Evolutionary conservation across 768 basidiomycete genomes (phyloP).

Genomic region (Mycena amicta): DNA sequence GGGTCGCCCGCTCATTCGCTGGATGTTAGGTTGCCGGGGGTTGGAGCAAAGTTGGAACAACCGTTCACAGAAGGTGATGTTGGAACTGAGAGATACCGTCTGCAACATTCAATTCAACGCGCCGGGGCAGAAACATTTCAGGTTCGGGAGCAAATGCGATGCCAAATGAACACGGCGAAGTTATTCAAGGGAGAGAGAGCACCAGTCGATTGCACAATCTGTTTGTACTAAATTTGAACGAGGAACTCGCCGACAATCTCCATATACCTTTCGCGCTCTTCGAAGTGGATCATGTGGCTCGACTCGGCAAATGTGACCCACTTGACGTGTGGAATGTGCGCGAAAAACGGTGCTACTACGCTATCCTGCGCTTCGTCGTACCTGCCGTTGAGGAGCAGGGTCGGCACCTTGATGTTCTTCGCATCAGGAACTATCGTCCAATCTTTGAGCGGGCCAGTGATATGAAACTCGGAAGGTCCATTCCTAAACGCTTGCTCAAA

Average conservation of each 20-base stretch:
- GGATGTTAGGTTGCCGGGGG: no score
- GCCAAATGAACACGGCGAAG: no score
- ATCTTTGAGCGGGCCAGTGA: conserved; percentile 34
- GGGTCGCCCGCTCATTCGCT: no score
- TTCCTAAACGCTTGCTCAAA: conserved; percentile 3
- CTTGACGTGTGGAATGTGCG: conserved; percentile 32
- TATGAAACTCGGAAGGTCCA: conserved; percentile 28
- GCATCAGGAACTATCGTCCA: conserved; percentile 39
- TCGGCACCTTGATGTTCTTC: conserved; percentile 35
- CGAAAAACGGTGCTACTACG: conserved; percentile 35
- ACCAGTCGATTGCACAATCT: no score
- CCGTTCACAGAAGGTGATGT: no score
- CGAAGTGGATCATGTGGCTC: conserved; percentile 37
- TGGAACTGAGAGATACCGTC: no score
- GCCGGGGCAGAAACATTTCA: no score
- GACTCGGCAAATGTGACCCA: conserved; percentile 42
- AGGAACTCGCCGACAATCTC: conserved; percentile 35
- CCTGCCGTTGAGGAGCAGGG: conserved; percentile 38
- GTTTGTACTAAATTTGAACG: no score
- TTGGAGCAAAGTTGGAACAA: no score
- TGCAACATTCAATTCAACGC: no score
- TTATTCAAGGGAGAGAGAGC: no score
- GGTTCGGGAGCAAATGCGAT: no score
- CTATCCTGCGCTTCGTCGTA: conserved; percentile 39
- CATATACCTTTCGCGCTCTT: conserved; percentile 40